Percentiles rank a stretch among this genome's conserved stretches.
phyloP scores from a whole-genome alignment of 2,329 filamentous ascomycete genomes.

The Sporothrix variecibatus region DNA sequence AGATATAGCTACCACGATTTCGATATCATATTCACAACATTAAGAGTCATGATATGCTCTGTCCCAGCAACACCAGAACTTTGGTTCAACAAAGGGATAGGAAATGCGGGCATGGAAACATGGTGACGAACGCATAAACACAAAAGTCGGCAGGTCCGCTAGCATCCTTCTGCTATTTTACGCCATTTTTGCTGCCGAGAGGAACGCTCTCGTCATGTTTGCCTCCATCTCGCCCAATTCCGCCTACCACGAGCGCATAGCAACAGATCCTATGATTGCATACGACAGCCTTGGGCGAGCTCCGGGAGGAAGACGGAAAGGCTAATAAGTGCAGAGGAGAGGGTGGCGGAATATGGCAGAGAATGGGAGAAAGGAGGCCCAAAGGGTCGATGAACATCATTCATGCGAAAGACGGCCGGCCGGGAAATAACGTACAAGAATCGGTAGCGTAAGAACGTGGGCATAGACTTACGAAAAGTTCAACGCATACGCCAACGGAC shows the following conservation, averaged over 20 bases:
- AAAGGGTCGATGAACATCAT: neutral
- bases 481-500: neutral
- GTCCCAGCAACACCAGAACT: neutral
- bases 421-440: neutral
- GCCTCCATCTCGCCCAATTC: neutral
- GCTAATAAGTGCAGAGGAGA: neutral
- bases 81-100: neutral
- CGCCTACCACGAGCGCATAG: slow-evolving; percentile 17
- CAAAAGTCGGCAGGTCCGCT: neutral
- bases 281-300: neutral
- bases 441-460: neutral
- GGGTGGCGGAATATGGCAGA: neutral
- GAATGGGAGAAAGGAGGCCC: neutral
- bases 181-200: neutral
- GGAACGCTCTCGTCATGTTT: neutral
- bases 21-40: neutral
- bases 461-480: neutral
- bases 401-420: neutral
- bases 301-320: neutral
- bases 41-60: neutral
- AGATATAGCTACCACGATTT: neutral
- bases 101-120: neutral
- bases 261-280: slow-evolving; percentile 15
- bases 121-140: slow-evolving; percentile 17
- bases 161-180: neutral